Base-by-base conservation (phyloP, 192 early-diverging fungal species). In the Coemansia guatemalensis region DNA sequence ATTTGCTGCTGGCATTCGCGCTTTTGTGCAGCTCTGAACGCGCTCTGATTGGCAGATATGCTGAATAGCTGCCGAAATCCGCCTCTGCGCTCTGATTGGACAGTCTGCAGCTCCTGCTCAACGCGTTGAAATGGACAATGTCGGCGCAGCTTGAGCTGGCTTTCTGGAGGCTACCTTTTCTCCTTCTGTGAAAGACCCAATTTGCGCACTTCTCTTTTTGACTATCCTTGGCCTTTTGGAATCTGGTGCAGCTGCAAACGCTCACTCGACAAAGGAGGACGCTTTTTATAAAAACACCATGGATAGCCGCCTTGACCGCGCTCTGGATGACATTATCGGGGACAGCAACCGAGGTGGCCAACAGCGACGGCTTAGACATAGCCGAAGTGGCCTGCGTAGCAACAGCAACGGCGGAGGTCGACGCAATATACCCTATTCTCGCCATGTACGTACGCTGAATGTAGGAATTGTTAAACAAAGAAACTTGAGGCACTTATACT, bases 321-420 rank as follows among this genome's bases (percentile, higher is more conserved):
- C 81, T 0, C 69, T 82, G 26, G 75, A 77, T 33, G 75, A 78
- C 47, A 82, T 78, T 12, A 82, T 74, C 32, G 44, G 47, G 20
- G 58, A 53, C 21, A 56, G 50, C 48, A 32, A 22, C 32, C 48
- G 41, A 2, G 29, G 62, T 14, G 33, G 52, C 17, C 53, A 50
- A 5, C 49, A 39, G 0, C 53, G 27, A 30, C 14, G 30, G 22
- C 48, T 20, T 22, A 27, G 52, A 23, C 30, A 39, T 4, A 30
- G 56, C 39, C 41, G 63, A 27, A 9, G 48, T 25, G 14, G 69
- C 4, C 54, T 30, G 44, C 49, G 53, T 11, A 35, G 47, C 48
- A 57, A 58, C 41, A 52, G 23, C 48, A 17, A 44, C 39, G 14
- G 14, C 39, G 12, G 9, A 2, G 39, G 14, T 12, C 39, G 39